Base-by-base conservation (phyloP, 2,329 filamentous ascomycete genomes). In the Aspergillus ibericus region DNA sequence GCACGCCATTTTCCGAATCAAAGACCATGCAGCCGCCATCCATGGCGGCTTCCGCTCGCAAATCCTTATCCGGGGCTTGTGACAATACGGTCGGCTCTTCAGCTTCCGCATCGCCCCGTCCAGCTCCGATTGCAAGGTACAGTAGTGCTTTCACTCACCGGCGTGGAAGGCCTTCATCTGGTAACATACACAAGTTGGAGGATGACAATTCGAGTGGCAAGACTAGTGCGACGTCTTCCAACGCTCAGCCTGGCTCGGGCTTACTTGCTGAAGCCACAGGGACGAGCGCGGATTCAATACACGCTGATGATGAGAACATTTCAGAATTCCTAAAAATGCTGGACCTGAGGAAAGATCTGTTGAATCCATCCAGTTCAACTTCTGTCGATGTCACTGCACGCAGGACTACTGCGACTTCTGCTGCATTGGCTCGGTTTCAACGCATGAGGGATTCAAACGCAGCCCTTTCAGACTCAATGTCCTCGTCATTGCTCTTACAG, bases 91-190 rank as follows among this genome's bases (percentile, higher is more conserved):
- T 86, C 58, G 83, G 89, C 9, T 86, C 85, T 35, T 87, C 91
- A 7, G 79, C 85, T 56, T 87, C 88, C 5, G 86, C 89, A 56
- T 96, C 92, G 7, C 92, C 93, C 2, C 90, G 89, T 61, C 91
- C 91, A 5, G 83, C 86, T 8, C 86, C 89, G 0, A 87, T 90
- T n/a, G 88, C 87, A 60, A 87, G 91, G 48, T 98, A 96, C 72
- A 96, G 92, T 74, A 98, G 93, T 75, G 96, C 93, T 70, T 99
- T 99, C 69, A 90, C 89, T 6, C 92, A 96, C 72, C 86, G 95
- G 47, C 86, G 91, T 55, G 88, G 85, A 27, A 86, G 92, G 46
- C 85, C 88, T 22, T 96, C 92, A 0, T 89, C 89, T 57, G 88
- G 90, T 32, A 89, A 89, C 18, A 83, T 85, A 18, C 91, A 88